Percentiles rank a stretch among this genome's conserved stretches.
These are phyloP conservation scores for Aureobasidium sp. DNA, from an alignment of 2,329 filamentous ascomycete genomes.

Conservation along the genomic window DNA sequence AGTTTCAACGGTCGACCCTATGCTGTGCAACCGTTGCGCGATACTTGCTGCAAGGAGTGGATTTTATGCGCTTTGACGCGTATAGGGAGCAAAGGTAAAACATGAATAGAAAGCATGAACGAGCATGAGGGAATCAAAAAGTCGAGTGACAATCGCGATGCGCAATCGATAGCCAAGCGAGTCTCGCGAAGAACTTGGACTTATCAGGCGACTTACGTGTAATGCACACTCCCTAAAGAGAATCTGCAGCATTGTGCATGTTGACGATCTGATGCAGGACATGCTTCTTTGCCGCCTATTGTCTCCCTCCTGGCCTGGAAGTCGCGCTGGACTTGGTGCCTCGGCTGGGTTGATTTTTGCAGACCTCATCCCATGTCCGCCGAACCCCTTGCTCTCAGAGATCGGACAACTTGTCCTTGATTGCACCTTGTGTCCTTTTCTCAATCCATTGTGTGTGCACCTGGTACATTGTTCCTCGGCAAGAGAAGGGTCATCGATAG, in stretches of 20 bases:
- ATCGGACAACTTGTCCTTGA: background rate
- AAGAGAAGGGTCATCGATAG: background rate
- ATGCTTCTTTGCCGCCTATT: background rate
- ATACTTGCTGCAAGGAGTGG: slow-evolving; percentile 5
- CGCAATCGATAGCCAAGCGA: slow-evolving; percentile 1
- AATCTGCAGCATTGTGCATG: background rate
- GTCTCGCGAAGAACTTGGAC: background rate
- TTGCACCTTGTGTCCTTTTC: background rate
- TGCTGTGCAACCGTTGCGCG: slow-evolving; percentile 15
- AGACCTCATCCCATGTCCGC: background rate
- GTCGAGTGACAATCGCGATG: background rate
- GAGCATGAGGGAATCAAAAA: background rate
- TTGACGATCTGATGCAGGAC: background rate
- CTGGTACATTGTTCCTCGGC: background rate
- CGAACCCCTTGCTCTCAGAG: background rate
- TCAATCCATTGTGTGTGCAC: background rate
- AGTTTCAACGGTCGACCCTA: slow-evolving; percentile 13
- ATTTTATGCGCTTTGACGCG: slow-evolving; percentile 1
- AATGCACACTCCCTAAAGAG: background rate
- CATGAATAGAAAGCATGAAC: slow-evolving; percentile 3
- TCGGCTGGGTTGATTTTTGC: background rate
- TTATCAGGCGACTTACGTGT: slow-evolving; percentile 2
- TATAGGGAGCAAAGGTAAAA: background rate
- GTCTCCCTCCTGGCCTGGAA: background rate
- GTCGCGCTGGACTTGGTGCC: background rate